Base-by-base conservation (phyloP, 1,284 basidiomycete genomes). In the Marasmius tenuissimus region DNA sequence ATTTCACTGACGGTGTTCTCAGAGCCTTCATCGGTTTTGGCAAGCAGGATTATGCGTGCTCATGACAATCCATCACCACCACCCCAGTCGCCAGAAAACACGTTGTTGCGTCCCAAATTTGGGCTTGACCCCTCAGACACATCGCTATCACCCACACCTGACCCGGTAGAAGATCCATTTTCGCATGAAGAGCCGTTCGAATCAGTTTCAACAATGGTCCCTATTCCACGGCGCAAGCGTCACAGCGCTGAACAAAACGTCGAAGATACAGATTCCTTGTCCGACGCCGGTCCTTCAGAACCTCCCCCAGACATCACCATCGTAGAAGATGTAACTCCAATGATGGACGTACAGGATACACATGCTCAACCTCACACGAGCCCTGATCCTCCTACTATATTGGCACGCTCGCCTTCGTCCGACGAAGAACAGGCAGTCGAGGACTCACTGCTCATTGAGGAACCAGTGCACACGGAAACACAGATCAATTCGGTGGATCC, bases 11-110 rank as follows among this genome's bases (percentile, higher is more conserved):
- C 55, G 54, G 60, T 52, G 60, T 40, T 63, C 63, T 37, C 55
- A 87, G 89, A 91, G 70, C 88, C 88, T 10, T 83, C 88, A 2
- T 87, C 87, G 58, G 78, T 80, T 9, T 75, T 92, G 59, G 89
- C 85, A 34, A 81, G 75, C 63, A 85, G 76, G 71, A 83, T 92
- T 52, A 79, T 88, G 55, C 81, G 84, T 58, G 89, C 89, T 62
- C 82, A 85, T 60, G 86, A 84, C 67, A 92, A 92, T 67, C 89
- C 90, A 14, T 92, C 89, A 18, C 90, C 89, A 27, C 90, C 90
- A 16, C 89, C 90, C 18, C 75, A 72, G 58, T 72, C 76, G 60
- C 70, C 74, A 47, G 66, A 63, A 54, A 37, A 54, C 52, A 54
- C 52, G 52, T 54, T 54, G 33, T 54, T 54, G 20, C 14, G 16